Evolutionary conservation across 2,329 filamentous ascomycete genomes (phyloP).

Genomic region (Rhynchosporium secalis): DNA sequence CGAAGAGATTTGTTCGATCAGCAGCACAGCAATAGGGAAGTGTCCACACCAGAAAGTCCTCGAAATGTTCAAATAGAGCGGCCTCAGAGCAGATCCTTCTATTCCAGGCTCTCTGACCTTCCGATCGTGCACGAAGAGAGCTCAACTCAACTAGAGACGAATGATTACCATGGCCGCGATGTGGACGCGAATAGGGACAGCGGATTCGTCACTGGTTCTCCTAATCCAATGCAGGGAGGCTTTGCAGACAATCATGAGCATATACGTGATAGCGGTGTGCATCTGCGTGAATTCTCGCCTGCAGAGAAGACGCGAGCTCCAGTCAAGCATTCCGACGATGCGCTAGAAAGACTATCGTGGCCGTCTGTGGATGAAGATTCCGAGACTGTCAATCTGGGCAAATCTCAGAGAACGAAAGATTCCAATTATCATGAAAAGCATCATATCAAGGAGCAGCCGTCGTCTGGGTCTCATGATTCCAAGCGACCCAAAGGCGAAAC

Average conservation of each 20-base stretch:
- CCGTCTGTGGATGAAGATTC: constrained; percentile 48
- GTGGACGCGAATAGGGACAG: constrained; percentile 49
- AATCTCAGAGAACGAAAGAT: constrained; percentile 28
- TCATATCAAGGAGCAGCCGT: constrained; percentile 21
- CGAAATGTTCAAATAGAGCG: constrained; percentile 21
- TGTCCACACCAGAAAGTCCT: constrained; percentile 13
- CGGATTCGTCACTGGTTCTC: constrained; percentile 49
- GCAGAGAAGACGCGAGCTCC: constrained; percentile 36
- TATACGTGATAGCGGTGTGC: constrained; percentile 55
- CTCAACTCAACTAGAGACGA: constrained; percentile 22
- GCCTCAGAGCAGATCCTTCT: constrained; percentile 26
- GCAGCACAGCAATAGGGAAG: constrained; percentile 13
- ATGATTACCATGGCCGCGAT: constrained; percentile 20
- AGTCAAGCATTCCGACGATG: constrained; percentile 39
- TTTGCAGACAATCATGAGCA: constrained; percentile 34
- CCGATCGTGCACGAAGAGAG: constrained; percentile 36
- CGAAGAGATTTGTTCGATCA: constrained; percentile 11
- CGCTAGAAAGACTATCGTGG: constrained; percentile 42
- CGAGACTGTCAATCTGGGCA: constrained; percentile 46
- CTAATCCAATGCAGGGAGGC: constrained; percentile 42
- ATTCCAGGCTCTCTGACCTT: constrained; percentile 31
- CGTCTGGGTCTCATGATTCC: constrained; percentile 22
- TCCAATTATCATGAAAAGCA: constrained; percentile 23
- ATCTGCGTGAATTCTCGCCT: constrained; percentile 49
- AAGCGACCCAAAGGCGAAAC: constrained; percentile 22